These are phyloP conservation scores for Teratosphaeria gauchensis DNA, from an alignment of 2,329 filamentous ascomycete species.

Conservation along the genomic window DNA sequence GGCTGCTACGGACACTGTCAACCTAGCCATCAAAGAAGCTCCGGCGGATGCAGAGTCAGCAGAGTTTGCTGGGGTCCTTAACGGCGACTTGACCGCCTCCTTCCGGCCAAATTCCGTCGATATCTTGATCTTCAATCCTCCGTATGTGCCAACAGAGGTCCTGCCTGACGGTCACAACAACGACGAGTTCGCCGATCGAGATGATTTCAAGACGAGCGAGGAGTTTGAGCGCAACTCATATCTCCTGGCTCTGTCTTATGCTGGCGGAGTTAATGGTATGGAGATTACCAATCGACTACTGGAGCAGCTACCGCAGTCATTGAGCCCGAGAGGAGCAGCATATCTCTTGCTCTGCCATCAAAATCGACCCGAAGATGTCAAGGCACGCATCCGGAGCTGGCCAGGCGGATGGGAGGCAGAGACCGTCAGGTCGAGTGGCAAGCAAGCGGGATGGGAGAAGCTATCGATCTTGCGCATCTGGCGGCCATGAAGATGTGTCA, in stretches of 20 bases:
- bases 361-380: slow-evolving; percentile 73
- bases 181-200: slow-evolving; percentile 3
- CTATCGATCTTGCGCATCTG: slow-evolving; percentile 82
- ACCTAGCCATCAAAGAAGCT: slow-evolving; percentile 35
- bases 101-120: slow-evolving; percentile 57
- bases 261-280: slow-evolving; percentile 85
- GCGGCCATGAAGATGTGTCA: slow-evolving; percentile 32
- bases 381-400: slow-evolving; percentile 50
- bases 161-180: slow-evolving; percentile 42
- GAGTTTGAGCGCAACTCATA: slow-evolving; percentile 72
- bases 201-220: slow-evolving; percentile 9
- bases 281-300: slow-evolving; percentile 78
- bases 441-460: slow-evolving; percentile 88
- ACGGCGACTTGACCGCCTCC: slow-evolving; percentile 59
- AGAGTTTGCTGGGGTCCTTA: slow-evolving; percentile 54
- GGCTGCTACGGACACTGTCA: slow-evolving; percentile 62
- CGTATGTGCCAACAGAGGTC: slow-evolving; percentile 80
- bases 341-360: slow-evolving; percentile 86
- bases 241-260: slow-evolving; percentile 76
- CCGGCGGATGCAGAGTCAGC: slow-evolving; percentile 9
- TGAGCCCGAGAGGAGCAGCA: slow-evolving; percentile 63
- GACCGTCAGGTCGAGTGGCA: slow-evolving; percentile 73
- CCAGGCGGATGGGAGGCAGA: slow-evolving; percentile 58
- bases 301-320: slow-evolving; percentile 52
- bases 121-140: slow-evolving; percentile 90